Percentiles rank a stretch among this genome's conserved stretches.
phyloP scores from a whole-genome alignment of 2,329 filamentous ascomycete species.

The Rutstroemia sydowiana region DNA sequence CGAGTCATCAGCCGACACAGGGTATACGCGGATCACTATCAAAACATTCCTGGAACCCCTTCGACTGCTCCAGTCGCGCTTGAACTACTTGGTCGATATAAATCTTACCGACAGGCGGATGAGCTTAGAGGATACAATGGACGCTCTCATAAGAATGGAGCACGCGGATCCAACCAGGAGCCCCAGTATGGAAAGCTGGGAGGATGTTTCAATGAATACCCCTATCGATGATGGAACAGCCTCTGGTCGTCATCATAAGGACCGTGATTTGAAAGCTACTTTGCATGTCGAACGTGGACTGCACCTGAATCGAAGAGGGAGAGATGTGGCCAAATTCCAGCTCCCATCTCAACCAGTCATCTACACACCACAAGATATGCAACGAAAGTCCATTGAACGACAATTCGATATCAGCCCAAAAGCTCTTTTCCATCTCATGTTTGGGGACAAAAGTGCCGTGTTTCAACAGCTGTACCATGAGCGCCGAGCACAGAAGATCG shows the following conservation, averaged over 20 bases:
- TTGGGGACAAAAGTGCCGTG: slow-evolving; percentile 91
- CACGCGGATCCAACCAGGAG: slow-evolving; percentile 50
- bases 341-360: slow-evolving; percentile 73
- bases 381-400: slow-evolving; percentile 65
- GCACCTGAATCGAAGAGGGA: slow-evolving; percentile 34
- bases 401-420: slow-evolving; percentile 90
- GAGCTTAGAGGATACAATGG: slow-evolving; percentile 62
- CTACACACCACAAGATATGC: slow-evolving; percentile 79
- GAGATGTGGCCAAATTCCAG: slow-evolving; percentile 57
- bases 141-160: slow-evolving; percentile 68
- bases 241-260: slow-evolving; percentile 33
- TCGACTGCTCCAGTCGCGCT: slow-evolving; percentile 68
- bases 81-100: slow-evolving; percentile 81
- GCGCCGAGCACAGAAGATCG: slow-evolving; percentile 68
- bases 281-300: slow-evolving; percentile 57
- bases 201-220: slow-evolving; percentile 61
- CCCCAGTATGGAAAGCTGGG: slow-evolving; percentile 83
- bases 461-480: slow-evolving; percentile 53
- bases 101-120: slow-evolving; percentile 64
- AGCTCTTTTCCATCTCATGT: slow-evolving; percentile 90
- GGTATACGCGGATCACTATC: slow-evolving; percentile 58
- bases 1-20: slow-evolving; percentile 19
- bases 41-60: slow-evolving; percentile 91
- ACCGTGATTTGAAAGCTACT: slow-evolving; percentile 46
- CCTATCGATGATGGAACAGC: slow-evolving; percentile 52